Percentiles rank a stretch among this genome's conserved stretches.
Evolutionary conservation across 2,329 filamentous ascomycete genomes (phyloP).

Genomic region (Colletotrichum coccodes): DNA sequence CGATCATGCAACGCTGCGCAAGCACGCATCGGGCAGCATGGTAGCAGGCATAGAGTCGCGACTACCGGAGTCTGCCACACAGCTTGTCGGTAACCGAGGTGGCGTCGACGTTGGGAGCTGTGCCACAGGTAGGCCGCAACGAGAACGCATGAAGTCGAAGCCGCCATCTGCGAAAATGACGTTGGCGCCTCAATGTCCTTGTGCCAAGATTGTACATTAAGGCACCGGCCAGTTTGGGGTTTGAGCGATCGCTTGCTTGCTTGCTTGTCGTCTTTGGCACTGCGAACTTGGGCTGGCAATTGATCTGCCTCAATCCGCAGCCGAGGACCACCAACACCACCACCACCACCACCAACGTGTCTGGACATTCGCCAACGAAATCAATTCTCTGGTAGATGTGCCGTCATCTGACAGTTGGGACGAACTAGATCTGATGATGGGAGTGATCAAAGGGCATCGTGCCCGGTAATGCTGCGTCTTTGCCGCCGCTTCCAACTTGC

Average conservation of each 20-base stretch:
- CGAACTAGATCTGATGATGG: slow-evolving; percentile 23
- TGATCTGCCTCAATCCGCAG: neutral
- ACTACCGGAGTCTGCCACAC: slow-evolving; percentile 1
- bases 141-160: neutral
- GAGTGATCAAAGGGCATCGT: slow-evolving; percentile 1
- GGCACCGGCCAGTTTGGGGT: too few relatives aligned
- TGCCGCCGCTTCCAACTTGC: slow-evolving; percentile 15
- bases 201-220: neutral
- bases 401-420: slow-evolving; percentile 24
- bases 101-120: neutral
- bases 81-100: neutral
- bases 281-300: neutral
- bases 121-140: neutral
- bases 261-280: neutral
- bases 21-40: neutral
- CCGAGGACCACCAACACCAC: neutral
- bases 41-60: neutral
- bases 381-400: neutral
- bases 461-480: neutral
- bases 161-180: neutral
- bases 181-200: neutral
- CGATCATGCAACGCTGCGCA: slow-evolving; percentile 29
- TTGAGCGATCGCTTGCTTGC: too few relatives aligned
- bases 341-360: neutral
- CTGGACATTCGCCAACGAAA: neutral